phyloP scores from a whole-genome alignment of 805 yeast species.

The Schwanniomyces vanrijiae region DNA sequence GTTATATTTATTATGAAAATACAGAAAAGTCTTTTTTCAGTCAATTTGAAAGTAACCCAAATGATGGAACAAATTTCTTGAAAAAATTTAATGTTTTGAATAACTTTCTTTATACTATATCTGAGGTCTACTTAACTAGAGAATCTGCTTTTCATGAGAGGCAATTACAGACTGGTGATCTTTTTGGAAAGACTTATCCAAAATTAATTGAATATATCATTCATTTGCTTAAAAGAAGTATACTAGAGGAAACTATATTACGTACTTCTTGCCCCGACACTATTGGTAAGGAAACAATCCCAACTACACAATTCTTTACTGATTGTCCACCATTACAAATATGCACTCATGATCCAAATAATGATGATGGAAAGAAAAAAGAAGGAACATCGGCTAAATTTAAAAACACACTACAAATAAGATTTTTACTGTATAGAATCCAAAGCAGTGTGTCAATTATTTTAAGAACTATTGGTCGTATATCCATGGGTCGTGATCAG shows the following conservation, averaged over 20 bases:
- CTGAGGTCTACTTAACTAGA: constrained; percentile 58
- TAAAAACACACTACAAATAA: constrained; percentile 60
- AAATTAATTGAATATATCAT: constrained; percentile 42
- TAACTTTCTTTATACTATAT: constrained; percentile 50
- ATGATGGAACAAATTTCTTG: constrained; percentile 31
- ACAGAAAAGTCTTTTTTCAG: constrained; percentile 36
- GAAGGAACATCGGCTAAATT: constrained; percentile 56
- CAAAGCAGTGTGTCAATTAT: constrained; percentile 45
- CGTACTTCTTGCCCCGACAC: constrained; percentile 48
- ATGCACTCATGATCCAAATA: constrained; percentile 40
- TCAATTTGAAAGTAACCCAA: constrained; percentile 24
- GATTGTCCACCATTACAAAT: constrained; percentile 44
- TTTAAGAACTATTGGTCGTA: constrained; percentile 42
- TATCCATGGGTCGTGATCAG: constrained; percentile 50
- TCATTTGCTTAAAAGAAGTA: constrained; percentile 47
- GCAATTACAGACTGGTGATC: constrained; percentile 37
- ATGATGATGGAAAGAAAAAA: constrained; percentile 28
- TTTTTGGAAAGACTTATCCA: constrained; percentile 44
- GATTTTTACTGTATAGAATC: constrained; percentile 50
- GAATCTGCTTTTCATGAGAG: constrained; percentile 48
- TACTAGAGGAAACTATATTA: constrained; percentile 57
- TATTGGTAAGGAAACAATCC: constrained; percentile 45
- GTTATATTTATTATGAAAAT: constrained; percentile 27
- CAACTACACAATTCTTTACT: constrained; percentile 22
- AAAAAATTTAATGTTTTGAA: constrained; percentile 38